Evolutionary conservation across 2,329 filamentous ascomycete species (phyloP).

Genomic region (Talaromyces atroroseus): DNA sequence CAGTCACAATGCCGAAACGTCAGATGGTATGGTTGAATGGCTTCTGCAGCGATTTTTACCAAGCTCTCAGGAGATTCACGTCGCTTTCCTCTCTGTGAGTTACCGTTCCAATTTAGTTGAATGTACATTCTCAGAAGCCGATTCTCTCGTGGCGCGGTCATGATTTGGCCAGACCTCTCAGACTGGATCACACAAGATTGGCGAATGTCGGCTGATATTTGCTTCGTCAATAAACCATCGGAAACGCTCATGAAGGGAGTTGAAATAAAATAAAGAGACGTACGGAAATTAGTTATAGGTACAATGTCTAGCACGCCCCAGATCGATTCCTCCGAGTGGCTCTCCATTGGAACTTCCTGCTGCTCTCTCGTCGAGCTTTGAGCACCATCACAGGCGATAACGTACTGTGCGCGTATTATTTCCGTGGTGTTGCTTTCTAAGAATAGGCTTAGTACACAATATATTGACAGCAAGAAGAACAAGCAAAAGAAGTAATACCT

Average conservation of each 20-base stretch:
- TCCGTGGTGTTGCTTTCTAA: conserved; percentile 28
- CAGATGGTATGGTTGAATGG: conserved; percentile 62
- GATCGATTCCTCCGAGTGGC: conserved; percentile 44
- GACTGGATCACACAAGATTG: conserved; percentile 54
- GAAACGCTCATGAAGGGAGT: background rate
- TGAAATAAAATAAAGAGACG: background rate
- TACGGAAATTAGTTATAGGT: conserved; percentile 51
- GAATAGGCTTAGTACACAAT: background rate
- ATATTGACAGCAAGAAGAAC: background rate
- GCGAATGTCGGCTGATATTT: conserved; percentile 46
- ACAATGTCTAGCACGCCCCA: conserved; percentile 47
- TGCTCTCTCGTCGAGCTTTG: conserved; percentile 60
- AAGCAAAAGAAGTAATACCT: background rate
- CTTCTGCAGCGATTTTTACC: conserved; percentile 57
- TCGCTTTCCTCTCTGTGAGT: conserved; percentile 11
- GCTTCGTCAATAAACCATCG: too few species aligned
- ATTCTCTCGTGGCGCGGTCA: conserved; percentile 64
- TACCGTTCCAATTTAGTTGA: conserved; percentile 49
- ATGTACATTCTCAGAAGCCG: conserved; percentile 61
- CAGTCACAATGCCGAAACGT: conserved; percentile 60
- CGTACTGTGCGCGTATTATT: conserved; percentile 53
- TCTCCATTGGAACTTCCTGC: conserved; percentile 52
- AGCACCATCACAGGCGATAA: conserved; percentile 64
- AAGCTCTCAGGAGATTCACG: conserved; percentile 54
- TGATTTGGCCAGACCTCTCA: conserved; percentile 51